phyloP scores from a whole-genome alignment of 768 basidiomycete species.

The Serendipita sp. region DNA sequence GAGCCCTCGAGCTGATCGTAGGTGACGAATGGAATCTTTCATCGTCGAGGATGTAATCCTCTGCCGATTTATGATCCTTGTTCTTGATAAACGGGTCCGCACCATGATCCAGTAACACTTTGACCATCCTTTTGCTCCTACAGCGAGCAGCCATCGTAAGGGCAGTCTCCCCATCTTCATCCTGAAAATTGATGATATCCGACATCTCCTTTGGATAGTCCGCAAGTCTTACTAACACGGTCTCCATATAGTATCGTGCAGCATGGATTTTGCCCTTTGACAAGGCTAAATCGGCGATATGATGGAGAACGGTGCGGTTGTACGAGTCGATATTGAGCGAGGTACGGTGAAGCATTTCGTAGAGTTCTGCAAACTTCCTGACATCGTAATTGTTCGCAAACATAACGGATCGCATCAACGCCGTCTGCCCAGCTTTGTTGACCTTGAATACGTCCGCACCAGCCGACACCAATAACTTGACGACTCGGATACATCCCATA shows the following conservation, averaged over 20 bases:
- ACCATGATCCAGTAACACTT: slow-evolving; percentile 87
- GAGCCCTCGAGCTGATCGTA: slow-evolving; percentile 48
- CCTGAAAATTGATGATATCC: slow-evolving; percentile 98
- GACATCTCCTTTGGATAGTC: slow-evolving; percentile 93
- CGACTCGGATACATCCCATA: slow-evolving; percentile 93
- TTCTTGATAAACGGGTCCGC: slow-evolving; percentile 93
- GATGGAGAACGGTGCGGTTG: slow-evolving; percentile 91
- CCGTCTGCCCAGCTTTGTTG: slow-evolving; percentile 92
- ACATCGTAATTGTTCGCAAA: slow-evolving; percentile 99
- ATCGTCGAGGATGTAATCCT: slow-evolving; percentile 98
- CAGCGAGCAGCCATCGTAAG: slow-evolving; percentile 93
- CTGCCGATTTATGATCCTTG: slow-evolving; percentile 88
- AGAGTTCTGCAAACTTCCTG: slow-evolving; percentile 94
- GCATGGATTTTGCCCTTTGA: slow-evolving; percentile 96
- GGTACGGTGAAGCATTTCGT: slow-evolving; percentile 92
- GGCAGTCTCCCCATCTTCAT: slow-evolving; percentile 97
- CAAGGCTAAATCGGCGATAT: slow-evolving; percentile 94
- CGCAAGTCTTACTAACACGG: slow-evolving; percentile 66
- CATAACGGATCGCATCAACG: slow-evolving; percentile 98
- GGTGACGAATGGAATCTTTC: slow-evolving; percentile 93
- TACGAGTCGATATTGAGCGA: slow-evolving; percentile 97
- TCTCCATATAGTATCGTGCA: slow-evolving; percentile 98
- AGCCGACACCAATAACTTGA: slow-evolving; percentile 82
- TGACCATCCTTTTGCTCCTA: slow-evolving; percentile 87
- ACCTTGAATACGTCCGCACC: slow-evolving; percentile 96